These are phyloP conservation scores for Oxytropis ochrocephala DNA, from an alignment of 306 rosid species.

Conservation along the genomic window DNA sequence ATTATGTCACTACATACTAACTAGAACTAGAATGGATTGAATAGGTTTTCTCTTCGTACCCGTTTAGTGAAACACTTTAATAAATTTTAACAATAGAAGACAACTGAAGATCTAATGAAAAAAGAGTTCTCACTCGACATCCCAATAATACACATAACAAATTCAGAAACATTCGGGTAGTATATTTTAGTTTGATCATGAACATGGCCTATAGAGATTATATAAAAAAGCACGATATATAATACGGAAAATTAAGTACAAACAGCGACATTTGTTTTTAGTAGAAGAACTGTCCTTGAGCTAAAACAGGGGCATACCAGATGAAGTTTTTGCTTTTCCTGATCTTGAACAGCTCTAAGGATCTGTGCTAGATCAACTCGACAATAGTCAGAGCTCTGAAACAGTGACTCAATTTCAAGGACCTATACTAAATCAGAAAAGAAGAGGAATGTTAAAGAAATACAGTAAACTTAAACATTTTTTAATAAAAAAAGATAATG, in stretches of 20 bases:
- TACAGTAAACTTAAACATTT: background rate
- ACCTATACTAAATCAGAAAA: conserved; percentile 48
- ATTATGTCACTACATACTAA: background rate
- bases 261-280: background rate
- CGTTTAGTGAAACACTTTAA: background rate
- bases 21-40: background rate
- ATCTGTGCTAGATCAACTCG: conserved; percentile 74
- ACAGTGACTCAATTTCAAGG: conserved; percentile 56
- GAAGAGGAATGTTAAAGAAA: conserved; percentile 17
- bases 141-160: background rate
- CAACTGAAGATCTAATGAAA: background rate
- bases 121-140: background rate
- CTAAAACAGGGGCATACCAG: conserved; percentile 41
- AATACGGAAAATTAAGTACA: background rate
- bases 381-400: conserved; percentile 45
- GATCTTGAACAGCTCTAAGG: conserved; percentile 79
- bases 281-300: background rate
- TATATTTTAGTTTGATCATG: background rate
- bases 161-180: background rate
- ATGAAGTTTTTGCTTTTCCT: conserved; percentile 75
- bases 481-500: background rate
- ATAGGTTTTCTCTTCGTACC: background rate
- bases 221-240: background rate
- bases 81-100: background rate
- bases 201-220: background rate